Conservation (phyloP, 805 yeast species). For the Candida silvicultrix region DNA sequence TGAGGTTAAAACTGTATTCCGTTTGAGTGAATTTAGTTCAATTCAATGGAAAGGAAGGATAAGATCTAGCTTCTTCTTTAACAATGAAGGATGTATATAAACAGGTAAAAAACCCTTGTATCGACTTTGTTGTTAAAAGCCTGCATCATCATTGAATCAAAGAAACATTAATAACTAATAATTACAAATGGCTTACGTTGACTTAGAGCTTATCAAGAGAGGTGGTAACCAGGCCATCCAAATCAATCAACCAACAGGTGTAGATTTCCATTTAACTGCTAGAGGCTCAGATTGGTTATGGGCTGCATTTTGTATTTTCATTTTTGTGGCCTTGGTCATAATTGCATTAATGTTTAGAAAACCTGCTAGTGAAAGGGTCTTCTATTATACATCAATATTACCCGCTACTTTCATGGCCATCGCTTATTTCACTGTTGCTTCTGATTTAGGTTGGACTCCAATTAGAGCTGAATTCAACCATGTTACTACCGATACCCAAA, state of each 20-base stretch:
- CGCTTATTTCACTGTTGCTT: conserved; percentile 52
- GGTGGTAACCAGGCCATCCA: conserved; percentile 34
- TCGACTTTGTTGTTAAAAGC: too few species aligned
- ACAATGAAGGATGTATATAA: background rate
- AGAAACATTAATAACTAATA: too few species aligned
- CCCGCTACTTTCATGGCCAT: conserved; percentile 39
- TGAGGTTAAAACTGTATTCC: too few species aligned
- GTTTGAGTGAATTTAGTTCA: background rate
- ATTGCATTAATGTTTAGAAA: conserved; percentile 20
- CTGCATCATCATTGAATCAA: too few species aligned
- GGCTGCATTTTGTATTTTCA: conserved; percentile 38
- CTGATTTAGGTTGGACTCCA: conserved; percentile 51
- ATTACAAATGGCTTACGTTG: background rate
- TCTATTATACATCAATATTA: conserved; percentile 32
- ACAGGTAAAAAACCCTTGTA: background rate
- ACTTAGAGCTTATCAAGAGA: conserved; percentile 16
- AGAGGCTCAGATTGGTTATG: conserved; percentile 43
- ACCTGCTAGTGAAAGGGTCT: conserved; percentile 15
- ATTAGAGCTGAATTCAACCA: conserved; percentile 45
- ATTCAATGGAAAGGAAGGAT: background rate
- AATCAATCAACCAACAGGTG: conserved; percentile 35
- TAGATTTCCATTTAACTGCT: conserved; percentile 42
- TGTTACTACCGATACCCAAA: conserved; percentile 27
- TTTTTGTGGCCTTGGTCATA: conserved; percentile 24
- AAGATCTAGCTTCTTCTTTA: background rate